These are phyloP conservation scores for Schizothecium vesticola DNA, from an alignment of 495 filamentous ascomycete species.

Conservation along the genomic window DNA sequence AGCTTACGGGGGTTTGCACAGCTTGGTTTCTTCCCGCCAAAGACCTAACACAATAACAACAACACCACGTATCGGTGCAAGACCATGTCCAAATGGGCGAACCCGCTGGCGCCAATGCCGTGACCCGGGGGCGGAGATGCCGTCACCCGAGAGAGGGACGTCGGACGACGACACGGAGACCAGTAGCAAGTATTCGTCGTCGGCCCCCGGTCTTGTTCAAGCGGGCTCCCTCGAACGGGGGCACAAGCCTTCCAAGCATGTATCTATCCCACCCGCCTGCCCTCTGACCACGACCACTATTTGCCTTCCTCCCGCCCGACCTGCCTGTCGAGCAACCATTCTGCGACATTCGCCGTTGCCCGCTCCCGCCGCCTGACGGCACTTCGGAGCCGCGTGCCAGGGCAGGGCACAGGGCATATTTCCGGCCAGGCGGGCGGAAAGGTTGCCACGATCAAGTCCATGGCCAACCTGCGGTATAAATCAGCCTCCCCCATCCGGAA, in stretches of 20 bases:
- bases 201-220: not conserved
- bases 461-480: not conserved
- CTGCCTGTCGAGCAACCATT: not conserved
- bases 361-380: not conserved
- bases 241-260: too few species aligned
- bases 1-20: not conserved
- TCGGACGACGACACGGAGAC: not conserved
- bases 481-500: not conserved
- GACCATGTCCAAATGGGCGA: not conserved
- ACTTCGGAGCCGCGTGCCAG: not conserved
- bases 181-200: not conserved
- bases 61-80: not conserved
- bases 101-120: conserved; percentile 4
- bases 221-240: not conserved
- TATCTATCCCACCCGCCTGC: not conserved
- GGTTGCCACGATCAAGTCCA: not conserved
- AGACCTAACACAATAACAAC: not conserved
- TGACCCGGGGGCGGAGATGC: not conserved
- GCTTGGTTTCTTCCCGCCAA: not conserved
- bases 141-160: not conserved
- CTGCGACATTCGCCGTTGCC: not conserved
- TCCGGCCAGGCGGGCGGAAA: not conserved
- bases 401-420: not conserved
- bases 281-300: not conserved
- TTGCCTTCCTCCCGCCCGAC: not conserved